phyloP scores from a whole-genome alignment of 495 filamentous ascomycete genomes.

The Daldinia grandis region DNA sequence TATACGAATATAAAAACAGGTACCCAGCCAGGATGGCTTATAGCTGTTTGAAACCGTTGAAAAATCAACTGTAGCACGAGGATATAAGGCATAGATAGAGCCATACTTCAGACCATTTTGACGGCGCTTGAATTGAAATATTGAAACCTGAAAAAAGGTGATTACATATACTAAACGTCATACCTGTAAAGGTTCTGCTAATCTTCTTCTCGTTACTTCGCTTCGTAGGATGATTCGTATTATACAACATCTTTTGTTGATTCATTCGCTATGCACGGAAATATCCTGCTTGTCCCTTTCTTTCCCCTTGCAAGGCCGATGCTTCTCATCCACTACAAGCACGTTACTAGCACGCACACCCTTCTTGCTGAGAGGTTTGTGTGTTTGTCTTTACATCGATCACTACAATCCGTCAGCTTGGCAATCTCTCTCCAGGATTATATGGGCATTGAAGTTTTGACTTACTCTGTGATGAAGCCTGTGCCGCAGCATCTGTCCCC shows the following conservation, averaged over 20 bases:
- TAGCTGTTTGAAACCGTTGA: background rate
- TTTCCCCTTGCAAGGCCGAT: background rate
- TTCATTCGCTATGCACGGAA: conserved; percentile 44
- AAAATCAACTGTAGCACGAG: background rate
- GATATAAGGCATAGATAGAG: background rate
- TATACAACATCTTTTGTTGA: conserved; percentile 43
- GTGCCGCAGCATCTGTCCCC: conserved; percentile 71
- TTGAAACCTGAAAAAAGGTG: conserved; percentile 18
- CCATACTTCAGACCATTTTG: background rate
- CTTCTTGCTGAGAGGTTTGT: conserved; percentile 74
- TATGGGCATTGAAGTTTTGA: conserved; percentile 14
- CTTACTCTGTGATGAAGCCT: conserved; percentile 72
- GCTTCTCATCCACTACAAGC: background rate
- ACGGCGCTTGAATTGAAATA: conserved; percentile 24
- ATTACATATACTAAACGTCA: conserved; percentile 47
- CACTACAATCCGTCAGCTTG: conserved; percentile 62
- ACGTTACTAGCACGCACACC: conserved; percentile 75
- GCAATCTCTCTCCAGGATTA: conserved; percentile 29
- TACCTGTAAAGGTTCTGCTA: conserved; percentile 33
- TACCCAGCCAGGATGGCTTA: background rate
- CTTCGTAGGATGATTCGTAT: conserved; percentile 39
- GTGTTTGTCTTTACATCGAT: conserved; percentile 93
- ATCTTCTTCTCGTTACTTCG: conserved; percentile 39
- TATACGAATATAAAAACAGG: background rate
- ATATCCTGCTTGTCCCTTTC: conserved; percentile 34